Percentiles rank a stretch among this genome's conserved stretches.
These are phyloP conservation scores for Lasiodiplodia gonubiensis DNA, from an alignment of 2,329 filamentous ascomycete species.

Conservation along the genomic window DNA sequence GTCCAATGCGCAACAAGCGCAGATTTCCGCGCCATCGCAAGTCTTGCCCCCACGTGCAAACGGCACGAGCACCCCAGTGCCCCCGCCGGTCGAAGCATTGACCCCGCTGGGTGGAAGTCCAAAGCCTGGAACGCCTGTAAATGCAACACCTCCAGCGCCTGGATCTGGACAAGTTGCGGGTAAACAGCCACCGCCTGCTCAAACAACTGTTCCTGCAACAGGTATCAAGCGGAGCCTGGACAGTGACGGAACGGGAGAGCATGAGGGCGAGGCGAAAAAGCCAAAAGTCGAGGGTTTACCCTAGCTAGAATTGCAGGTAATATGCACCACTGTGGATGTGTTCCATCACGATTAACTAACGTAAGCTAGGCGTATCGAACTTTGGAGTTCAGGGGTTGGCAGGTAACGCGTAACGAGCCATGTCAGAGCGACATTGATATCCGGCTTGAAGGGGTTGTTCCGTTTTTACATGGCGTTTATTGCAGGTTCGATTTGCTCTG, in stretches of 20 bases:
- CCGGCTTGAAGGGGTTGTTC: background rate
- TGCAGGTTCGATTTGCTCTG: background rate
- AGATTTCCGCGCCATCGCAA: background rate
- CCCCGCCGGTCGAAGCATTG: constrained; percentile 27
- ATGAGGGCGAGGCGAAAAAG: constrained; percentile 20
- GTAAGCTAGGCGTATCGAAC: background rate
- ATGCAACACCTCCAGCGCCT: constrained; percentile 7
- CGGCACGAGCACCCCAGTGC: constrained; percentile 22
- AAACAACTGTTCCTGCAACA: background rate
- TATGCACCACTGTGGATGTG: background rate
- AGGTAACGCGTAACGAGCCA: constrained; percentile 21
- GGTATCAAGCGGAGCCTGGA: constrained; percentile 18
- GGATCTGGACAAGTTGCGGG: background rate
- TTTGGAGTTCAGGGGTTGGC: background rate
- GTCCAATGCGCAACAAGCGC: background rate
- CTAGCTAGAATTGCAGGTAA: constrained; percentile 8
- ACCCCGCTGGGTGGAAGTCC: constrained; percentile 24
- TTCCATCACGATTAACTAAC: background rate
- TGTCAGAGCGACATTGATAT: constrained; percentile 19
- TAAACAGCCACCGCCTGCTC: constrained; percentile 14
- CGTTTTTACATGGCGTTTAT: constrained; percentile 3
- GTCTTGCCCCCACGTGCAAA: constrained; percentile 9
- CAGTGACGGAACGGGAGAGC: background rate
- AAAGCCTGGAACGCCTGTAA: constrained; percentile 12
- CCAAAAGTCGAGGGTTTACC: constrained; percentile 16